Conservation (phyloP, 306 rosid genomes). For the Glycine latifolia region DNA sequence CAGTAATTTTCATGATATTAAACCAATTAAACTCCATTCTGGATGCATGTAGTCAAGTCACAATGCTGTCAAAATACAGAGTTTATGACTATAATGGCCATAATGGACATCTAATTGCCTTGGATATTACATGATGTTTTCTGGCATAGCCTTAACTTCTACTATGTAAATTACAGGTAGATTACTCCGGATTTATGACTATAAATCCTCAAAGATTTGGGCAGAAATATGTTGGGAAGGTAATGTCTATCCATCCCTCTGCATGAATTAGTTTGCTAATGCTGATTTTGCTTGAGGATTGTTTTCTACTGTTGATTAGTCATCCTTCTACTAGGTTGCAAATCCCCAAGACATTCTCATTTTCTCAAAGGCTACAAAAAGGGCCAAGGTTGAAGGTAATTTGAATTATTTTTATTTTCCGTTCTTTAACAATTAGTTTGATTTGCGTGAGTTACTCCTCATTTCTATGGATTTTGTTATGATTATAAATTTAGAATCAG, state of each 20-base stretch:
- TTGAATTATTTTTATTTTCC: conserved; percentile 39
- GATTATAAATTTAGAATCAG: conserved; percentile 36
- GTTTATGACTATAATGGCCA: conserved; percentile 29
- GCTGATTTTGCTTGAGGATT: conserved; percentile 43
- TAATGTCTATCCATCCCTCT: conserved; percentile 48
- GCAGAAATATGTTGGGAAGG: conserved; percentile 99
- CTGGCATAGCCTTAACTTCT: conserved; percentile 22
- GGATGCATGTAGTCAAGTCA: conserved; percentile 31
- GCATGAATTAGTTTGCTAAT: conserved; percentile 45
- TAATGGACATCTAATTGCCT: conserved; percentile 18
- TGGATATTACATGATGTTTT: conserved; percentile 43
- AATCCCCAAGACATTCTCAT: conserved; percentile 99
- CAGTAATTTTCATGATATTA: conserved; percentile 34
- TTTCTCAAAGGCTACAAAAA: conserved; percentile 88
- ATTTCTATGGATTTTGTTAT: conserved; percentile 28
- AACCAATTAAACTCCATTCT: conserved; percentile 24
- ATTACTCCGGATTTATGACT: conserved; percentile 97
- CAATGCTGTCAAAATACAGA: neutral
- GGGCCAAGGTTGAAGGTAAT: conserved; percentile 74
- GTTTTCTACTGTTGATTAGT: conserved; percentile 43
- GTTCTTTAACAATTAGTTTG: conserved; percentile 30
- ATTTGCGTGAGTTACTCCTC: conserved; percentile 15
- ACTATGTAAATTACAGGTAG: conserved; percentile 72
- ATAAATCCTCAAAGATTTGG: conserved; percentile 99
- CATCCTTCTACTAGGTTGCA: conserved; percentile 74